Percentiles rank a stretch among this genome's conserved stretches.
phyloP scores from a whole-genome alignment of 371 early-diverging fungal species.

The Mucor circinelloides region DNA sequence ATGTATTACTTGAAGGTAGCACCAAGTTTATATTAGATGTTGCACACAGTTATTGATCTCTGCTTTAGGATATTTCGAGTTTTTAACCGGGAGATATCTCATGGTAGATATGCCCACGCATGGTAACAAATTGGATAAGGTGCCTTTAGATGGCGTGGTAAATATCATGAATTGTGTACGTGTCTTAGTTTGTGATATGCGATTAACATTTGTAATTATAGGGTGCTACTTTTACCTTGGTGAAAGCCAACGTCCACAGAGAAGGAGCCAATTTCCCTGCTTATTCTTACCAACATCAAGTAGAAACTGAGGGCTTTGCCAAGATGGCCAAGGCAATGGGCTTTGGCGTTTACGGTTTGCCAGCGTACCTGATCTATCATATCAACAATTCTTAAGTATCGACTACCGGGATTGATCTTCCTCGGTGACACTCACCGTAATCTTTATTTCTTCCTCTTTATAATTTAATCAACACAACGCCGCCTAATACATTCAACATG shows the following conservation, averaged over 20 bases:
- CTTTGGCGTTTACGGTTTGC: conserved; percentile 52
- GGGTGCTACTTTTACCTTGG: conserved; percentile 53
- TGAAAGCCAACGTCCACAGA: conserved; percentile 70
- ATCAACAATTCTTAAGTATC: conserved; percentile 21
- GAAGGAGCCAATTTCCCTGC: conserved; percentile 71
- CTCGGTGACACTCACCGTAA: not conserved
- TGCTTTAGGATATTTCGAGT: conserved; percentile 36
- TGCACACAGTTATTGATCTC: not conserved
- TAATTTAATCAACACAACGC: not conserved
- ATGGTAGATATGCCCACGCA: conserved; percentile 57
- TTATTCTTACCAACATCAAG: conserved; percentile 64
- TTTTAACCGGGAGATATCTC: conserved; percentile 39
- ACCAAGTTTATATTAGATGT: not conserved
- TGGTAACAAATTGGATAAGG: conserved; percentile 31
- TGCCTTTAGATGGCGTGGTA: conserved; percentile 32
- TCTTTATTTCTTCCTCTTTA: not conserved
- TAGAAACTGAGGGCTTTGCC: conserved; percentile 81
- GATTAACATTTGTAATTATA: not conserved
- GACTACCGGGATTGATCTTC: not conserved
- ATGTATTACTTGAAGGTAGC: conserved; percentile 44
- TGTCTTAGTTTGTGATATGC: not conserved
- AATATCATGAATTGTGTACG: not conserved
- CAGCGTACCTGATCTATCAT: conserved; percentile 51
- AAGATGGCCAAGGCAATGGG: conserved; percentile 69
- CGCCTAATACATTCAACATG: not conserved